phyloP scores from a whole-genome alignment of 176 grass and related monocot species.

The Carex parvula region DNA sequence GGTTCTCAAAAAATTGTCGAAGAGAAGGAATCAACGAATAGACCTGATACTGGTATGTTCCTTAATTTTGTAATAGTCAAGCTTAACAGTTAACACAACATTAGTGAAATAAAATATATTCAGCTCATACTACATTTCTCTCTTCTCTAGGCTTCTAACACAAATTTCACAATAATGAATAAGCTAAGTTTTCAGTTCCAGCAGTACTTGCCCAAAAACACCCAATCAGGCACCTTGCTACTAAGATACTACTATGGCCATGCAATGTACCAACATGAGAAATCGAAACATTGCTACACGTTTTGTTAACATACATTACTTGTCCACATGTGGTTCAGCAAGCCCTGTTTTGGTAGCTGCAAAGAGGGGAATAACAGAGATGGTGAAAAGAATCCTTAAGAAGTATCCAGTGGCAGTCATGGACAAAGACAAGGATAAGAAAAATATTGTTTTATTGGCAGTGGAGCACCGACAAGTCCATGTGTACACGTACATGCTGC shows the following conservation, averaged over 20 bases:
- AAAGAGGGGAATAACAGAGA: slow-evolving; percentile 24
- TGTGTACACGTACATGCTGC: background rate
- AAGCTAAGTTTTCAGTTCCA: background rate
- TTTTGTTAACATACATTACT: background rate
- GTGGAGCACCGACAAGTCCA: slow-evolving; percentile 16
- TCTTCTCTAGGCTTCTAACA: background rate
- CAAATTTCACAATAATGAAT: background rate
- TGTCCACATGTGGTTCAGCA: background rate
- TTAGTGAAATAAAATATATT: too few relatives aligned
- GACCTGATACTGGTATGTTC: background rate
- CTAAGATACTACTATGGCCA: too few relatives aligned
- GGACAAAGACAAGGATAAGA: slow-evolving; percentile 2
- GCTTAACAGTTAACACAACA: background rate
- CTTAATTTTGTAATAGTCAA: background rate
- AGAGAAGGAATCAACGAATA: background rate
- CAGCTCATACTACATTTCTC: background rate
- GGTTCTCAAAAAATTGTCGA: background rate
- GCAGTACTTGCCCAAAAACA: background rate
- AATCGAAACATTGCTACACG: background rate
- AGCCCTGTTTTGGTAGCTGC: slow-evolving; percentile 23
- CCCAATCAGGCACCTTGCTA: background rate
- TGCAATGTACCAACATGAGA: background rate
- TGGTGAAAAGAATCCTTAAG: slow-evolving; percentile 21
- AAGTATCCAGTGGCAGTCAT: background rate
- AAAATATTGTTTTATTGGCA: slow-evolving; percentile 24